phyloP scores from a whole-genome alignment of 2,329 filamentous ascomycete genomes.

The Coniochaeta ligniaria region DNA sequence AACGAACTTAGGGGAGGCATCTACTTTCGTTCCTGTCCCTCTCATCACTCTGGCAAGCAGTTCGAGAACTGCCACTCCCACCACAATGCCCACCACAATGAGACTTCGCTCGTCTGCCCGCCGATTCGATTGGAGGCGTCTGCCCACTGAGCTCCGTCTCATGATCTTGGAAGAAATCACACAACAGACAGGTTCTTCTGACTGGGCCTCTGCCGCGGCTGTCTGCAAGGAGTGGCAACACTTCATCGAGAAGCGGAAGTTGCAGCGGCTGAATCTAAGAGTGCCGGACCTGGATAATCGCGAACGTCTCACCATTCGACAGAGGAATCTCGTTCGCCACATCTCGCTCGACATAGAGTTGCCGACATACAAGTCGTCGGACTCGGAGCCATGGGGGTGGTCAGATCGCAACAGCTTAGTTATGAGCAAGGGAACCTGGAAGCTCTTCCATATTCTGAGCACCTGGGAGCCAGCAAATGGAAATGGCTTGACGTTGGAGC shows the following conservation, averaged over 20 bases:
- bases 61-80: too few species aligned
- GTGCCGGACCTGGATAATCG: slow-evolving; percentile 17
- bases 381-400: neutral
- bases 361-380: slow-evolving; percentile 17
- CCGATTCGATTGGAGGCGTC: neutral
- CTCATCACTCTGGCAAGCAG: too few species aligned
- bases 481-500: slow-evolving; percentile 20
- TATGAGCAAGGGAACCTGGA: slow-evolving; percentile 15
- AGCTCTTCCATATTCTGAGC: slow-evolving; percentile 22
- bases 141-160: neutral
- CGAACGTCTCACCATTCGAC: slow-evolving; percentile 6
- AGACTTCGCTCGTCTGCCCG: too few species aligned
- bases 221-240: slow-evolving; percentile 27
- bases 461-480: slow-evolving; percentile 15
- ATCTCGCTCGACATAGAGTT: slow-evolving; percentile 22
- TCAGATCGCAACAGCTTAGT: slow-evolving; percentile 7
- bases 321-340: slow-evolving; percentile 17
- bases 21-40: too few species aligned
- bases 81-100: too few species aligned
- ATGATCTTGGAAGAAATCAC: neutral
- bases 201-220: slow-evolving; percentile 23
- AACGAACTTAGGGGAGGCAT: too few species aligned
- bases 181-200: slow-evolving; percentile 1
- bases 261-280: slow-evolving; percentile 17
- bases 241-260: slow-evolving; percentile 21